Evolutionary conservation across 306 rosid species (phyloP).

Genomic region (Glycine latifolia): DNA sequence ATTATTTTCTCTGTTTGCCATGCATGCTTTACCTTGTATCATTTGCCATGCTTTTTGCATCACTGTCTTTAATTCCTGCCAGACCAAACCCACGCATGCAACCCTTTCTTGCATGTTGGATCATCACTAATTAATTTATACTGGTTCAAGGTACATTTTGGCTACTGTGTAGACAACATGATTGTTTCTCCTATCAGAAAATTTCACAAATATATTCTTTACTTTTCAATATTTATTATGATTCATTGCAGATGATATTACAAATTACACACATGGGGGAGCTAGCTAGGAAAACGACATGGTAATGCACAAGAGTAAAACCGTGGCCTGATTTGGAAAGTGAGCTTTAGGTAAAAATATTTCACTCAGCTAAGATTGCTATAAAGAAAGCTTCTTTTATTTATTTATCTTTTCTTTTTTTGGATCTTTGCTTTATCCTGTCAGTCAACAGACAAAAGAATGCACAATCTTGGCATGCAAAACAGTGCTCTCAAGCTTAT

Average conservation of each 20-base stretch:
- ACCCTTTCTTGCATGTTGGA: conserved; percentile 36
- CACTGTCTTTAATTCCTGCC: conserved; percentile 42
- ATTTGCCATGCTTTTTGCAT: conserved; percentile 1
- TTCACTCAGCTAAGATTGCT: conserved; percentile 39
- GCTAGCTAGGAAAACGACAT: conserved; percentile 39
- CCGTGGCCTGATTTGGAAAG: conserved; percentile 34
- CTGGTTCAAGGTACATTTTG: conserved; percentile 42
- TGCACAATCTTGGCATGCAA: conserved; percentile 40
- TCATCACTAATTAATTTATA: not conserved
- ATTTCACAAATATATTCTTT: conserved; percentile 26
- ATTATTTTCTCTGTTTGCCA: conserved; percentile 47
- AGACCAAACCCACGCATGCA: conserved; percentile 42
- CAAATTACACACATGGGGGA: conserved; percentile 25
- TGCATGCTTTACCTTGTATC: not conserved
- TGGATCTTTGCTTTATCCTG: conserved; percentile 27
- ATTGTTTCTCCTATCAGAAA: conserved; percentile 38
- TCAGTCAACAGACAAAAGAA: conserved; percentile 29
- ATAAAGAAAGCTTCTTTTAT: not conserved
- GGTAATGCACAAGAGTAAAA: conserved; percentile 13
- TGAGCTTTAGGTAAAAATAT: conserved; percentile 36
- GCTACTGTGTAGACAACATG: conserved; percentile 37
- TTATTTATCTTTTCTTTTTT: not conserved
- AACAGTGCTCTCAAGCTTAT: not conserved
- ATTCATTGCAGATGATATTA: not conserved
- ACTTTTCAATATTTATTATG: conserved; percentile 27